A percentile compares a stretch with the other conserved stretches of the same genome.
phyloP scores from a whole-genome alignment of 2,329 filamentous ascomycete genomes.

The Aureobasidium namibiae region DNA sequence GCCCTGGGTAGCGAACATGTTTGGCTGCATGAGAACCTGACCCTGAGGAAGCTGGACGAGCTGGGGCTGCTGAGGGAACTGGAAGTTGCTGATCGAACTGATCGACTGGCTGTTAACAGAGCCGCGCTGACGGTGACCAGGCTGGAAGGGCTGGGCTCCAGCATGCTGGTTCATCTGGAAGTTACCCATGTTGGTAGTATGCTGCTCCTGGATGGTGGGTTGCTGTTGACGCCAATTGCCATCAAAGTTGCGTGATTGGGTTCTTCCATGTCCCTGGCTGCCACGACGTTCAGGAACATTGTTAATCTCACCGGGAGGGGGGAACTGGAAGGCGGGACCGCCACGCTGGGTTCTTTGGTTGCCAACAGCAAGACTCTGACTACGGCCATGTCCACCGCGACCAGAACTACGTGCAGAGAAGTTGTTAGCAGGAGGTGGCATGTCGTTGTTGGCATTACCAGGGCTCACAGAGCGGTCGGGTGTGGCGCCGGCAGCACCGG shows the following conservation, averaged over 20 bases:
- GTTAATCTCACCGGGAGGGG: conserved; percentile 45
- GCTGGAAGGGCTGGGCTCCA: conserved; percentile 72
- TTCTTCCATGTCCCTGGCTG: conserved; percentile 71
- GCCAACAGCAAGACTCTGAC: conserved; percentile 81
- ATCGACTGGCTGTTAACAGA: conserved; percentile 79
- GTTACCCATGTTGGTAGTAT: conserved; percentile 47
- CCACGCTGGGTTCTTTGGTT: conserved; percentile 57
- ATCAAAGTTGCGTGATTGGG: conserved; percentile 88
- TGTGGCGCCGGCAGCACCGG: conserved; percentile 51
- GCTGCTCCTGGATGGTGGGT: conserved; percentile 40
- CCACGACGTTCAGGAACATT: conserved; percentile 67
- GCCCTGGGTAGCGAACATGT: conserved; percentile 77
- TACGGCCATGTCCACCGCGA: conserved; percentile 51
- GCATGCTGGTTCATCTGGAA: conserved; percentile 64
- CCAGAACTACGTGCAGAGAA: conserved; percentile 26
- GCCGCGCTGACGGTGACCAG: conserved; percentile 76
- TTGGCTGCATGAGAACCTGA: conserved; percentile 70
- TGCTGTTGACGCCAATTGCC: conserved; percentile 92
- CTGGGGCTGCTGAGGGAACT: conserved; percentile 81
- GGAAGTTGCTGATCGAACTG: conserved; percentile 74
- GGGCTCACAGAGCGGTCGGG: conserved; percentile 51
- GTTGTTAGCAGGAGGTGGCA: conserved; percentile 13
- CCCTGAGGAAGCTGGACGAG: conserved; percentile 76
- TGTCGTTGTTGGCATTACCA: conserved; percentile 31
- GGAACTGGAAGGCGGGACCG: conserved; percentile 63